A percentile compares a stretch with the other conserved stretches of the same genome.
These are phyloP conservation scores for Plantago rigida DNA, from an alignment of 305 asterid genomes.

Conservation along the genomic window DNA sequence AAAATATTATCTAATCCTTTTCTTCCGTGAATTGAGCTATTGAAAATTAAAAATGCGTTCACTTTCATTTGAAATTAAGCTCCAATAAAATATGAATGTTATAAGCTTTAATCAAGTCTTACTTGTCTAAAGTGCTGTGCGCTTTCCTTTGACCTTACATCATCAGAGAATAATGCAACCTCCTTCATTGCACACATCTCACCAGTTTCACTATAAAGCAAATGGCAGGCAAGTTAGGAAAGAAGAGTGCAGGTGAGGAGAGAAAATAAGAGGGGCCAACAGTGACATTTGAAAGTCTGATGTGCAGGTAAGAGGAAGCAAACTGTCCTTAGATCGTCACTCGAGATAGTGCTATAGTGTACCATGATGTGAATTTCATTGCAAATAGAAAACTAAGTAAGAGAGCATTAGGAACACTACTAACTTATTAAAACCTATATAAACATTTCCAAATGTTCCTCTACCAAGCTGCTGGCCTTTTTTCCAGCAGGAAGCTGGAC, in stretches of 20 bases:
- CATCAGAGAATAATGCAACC: conserved; percentile 85
- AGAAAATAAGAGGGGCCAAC: neutral
- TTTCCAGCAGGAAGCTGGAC: conserved; percentile 62
- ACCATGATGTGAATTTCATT: neutral
- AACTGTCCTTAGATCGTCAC: neutral
- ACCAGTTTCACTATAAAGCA: conserved; percentile 69
- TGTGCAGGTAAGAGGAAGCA: no score
- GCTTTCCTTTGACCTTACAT: conserved; percentile 92
- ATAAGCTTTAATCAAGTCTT: conserved; percentile 24
- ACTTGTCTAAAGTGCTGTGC: conserved; percentile 96
- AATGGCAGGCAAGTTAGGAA: conserved; percentile 3
- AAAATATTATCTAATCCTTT: no score
- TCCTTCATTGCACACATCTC: conserved; percentile 99
- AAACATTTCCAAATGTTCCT: conserved; percentile 72
- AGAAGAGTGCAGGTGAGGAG: neutral
- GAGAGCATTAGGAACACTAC: conserved; percentile 3
- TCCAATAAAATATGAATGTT: neutral
- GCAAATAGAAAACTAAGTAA: neutral
- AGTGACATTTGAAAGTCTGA: no score
- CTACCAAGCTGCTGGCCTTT: conserved; percentile 59
- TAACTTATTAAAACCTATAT: conserved; percentile 63
- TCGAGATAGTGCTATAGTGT: no score
- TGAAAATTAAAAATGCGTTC: neutral
- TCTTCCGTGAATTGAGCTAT: neutral
- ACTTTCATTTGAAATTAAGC: neutral